Percentiles rank a stretch among this genome's conserved stretches.
These are phyloP conservation scores for Ceratonia siliqua DNA, from an alignment of 306 rosid species.

Conservation along the genomic window DNA sequence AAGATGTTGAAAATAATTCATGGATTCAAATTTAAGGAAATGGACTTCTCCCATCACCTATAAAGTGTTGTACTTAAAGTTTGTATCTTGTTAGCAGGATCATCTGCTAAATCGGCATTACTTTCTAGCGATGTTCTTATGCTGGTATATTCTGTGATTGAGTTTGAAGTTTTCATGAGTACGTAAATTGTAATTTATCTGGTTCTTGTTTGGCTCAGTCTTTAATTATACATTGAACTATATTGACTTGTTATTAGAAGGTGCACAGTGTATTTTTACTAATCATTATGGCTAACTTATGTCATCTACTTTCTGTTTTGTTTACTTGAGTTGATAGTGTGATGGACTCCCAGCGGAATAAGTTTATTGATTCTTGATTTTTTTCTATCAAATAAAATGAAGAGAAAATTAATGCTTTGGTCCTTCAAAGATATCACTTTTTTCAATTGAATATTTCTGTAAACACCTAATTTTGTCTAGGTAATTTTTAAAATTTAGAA, in stretches of 20 bases:
- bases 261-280: not conserved
- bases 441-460: not conserved
- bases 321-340: not conserved
- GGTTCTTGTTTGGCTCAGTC: not conserved
- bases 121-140: not conserved
- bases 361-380: not conserved
- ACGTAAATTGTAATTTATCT: not conserved
- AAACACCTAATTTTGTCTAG: too few species aligned
- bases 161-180: not conserved
- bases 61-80: not conserved
- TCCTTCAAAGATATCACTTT: not conserved
- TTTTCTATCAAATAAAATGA: too few species aligned
- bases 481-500: too few species aligned
- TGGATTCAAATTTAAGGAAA: not conserved
- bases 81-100: not conserved
- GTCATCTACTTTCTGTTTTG: not conserved
- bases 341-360: not conserved
- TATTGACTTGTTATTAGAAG: not conserved
- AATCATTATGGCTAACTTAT: not conserved
- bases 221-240: not conserved
- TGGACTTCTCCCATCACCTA: not conserved
- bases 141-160: not conserved
- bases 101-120: not conserved
- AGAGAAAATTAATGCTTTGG: not conserved
- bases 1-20: not conserved